A percentile compares a stretch with the other conserved stretches of the same genome.
phyloP scores from a whole-genome alignment of 805 yeast species.

The Starmera caribaea region DNA sequence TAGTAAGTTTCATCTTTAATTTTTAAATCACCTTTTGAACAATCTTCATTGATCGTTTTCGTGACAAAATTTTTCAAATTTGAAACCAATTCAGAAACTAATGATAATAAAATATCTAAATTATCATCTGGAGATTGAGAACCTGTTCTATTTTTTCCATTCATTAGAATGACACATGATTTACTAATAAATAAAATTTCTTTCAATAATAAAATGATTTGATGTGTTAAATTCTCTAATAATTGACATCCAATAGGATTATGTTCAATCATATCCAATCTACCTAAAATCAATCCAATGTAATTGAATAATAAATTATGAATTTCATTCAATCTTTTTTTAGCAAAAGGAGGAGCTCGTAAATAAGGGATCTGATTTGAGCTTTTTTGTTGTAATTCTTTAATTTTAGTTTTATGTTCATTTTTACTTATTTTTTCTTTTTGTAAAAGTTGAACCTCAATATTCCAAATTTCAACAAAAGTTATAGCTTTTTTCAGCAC shows the following conservation, averaged over 20 bases:
- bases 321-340: slow-evolving; percentile 54
- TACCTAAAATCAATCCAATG: slow-evolving; percentile 60
- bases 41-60: slow-evolving; percentile 36
- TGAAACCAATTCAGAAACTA: slow-evolving; percentile 56
- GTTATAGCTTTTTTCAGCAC: slow-evolving; percentile 55
- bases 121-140: slow-evolving; percentile 24
- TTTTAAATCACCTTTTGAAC: slow-evolving; percentile 2
- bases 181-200: slow-evolving; percentile 57
- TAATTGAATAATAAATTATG: slow-evolving; percentile 50
- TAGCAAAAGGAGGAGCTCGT: slow-evolving; percentile 48
- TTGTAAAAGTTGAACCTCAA: slow-evolving; percentile 43
- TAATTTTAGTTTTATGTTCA: slow-evolving; percentile 1
- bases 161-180: slow-evolving; percentile 27
- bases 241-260: slow-evolving; percentile 61
- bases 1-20: slow-evolving; percentile 28
- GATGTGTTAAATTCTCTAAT: slow-evolving; percentile 58
- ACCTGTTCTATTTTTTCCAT: slow-evolving; percentile 13
- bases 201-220: slow-evolving; percentile 51
- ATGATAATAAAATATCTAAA: slow-evolving; percentile 46
- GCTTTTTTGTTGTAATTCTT: background rate
- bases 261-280: slow-evolving; percentile 69
- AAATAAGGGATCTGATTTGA: slow-evolving; percentile 31
- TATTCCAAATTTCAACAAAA: slow-evolving; percentile 65
- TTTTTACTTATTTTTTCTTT: slow-evolving; percentile 8
- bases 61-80: slow-evolving; percentile 56